Base-by-base conservation (phyloP, 83 land plant genomes). In the Isoetes engelmannii region DNA sequence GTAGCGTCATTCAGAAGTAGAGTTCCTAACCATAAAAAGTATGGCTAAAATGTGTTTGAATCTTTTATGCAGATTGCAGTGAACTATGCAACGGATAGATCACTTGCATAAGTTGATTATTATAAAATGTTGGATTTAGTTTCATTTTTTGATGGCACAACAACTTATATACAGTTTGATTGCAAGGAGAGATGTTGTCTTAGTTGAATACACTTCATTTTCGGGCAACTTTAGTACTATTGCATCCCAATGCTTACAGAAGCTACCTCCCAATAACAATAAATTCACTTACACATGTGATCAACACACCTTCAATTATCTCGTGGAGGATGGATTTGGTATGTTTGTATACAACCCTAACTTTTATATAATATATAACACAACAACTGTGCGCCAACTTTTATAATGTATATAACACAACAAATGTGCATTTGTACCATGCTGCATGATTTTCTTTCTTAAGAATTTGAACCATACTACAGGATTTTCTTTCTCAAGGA, bases 161-260 rank as follows among this genome's bases (percentile, higher is more conserved):
- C 72, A 80, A 15, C 69, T 87, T 59, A 85, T 87, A 53, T 87
- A 87, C 85, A 75, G 88, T 71, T 89, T 89, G 63, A 88, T 89
- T 61, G 84, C 95, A 15, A 79, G 91, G 17, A 90, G 91, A 6
- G 77, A 84, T 37, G 70, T 78, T 70, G 74, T 89, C 9, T 49
- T 89, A 70, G 90, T 90, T 4, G 95, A 89, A 82, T 81, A 77
- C 70, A 89, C 91, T 54, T 88, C 90, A 63, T 89, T 84, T 77
- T 81, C 85, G n/a, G 95, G 91, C 41, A 89, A 89, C 74, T 89
- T 89, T 67, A 83, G 85, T 70, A 83, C 85, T 4, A 83, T 89
- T 44, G 95, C 95, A 9, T 71, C 76, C 57, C 91, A 87, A 78
- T 87, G 95, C 72, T 77, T 89, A 54, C 87, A 89, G 77, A 83